Evolutionary conservation across 345 rosid genomes (phyloP).

Genomic region (Lagerstroemia speciosa): DNA sequence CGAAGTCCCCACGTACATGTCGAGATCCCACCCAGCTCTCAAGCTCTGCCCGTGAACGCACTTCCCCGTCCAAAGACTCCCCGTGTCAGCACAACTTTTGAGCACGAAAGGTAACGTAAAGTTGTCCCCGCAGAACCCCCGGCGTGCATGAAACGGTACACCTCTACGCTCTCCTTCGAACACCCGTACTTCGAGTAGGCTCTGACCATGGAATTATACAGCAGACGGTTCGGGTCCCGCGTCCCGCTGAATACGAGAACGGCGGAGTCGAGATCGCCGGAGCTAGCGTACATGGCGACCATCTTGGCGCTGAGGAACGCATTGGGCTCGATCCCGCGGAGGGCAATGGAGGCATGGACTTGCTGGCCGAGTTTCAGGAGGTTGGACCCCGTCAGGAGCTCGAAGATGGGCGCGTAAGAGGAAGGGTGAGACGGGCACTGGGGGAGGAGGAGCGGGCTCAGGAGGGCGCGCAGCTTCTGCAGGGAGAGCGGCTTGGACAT

Average conservation of each 20-base stretch:
- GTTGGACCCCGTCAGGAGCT: constrained; percentile 21
- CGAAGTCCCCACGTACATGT: constrained; percentile 30
- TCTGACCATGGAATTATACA: constrained; percentile 37
- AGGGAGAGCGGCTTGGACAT: constrained; percentile 13
- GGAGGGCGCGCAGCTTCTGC: constrained; percentile 14
- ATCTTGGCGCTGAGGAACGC: constrained; percentile 37
- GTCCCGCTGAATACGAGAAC: constrained; percentile 15
- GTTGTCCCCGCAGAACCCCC: constrained; percentile 30
- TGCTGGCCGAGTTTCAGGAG: constrained; percentile 25
- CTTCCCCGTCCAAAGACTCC: constrained; percentile 17
- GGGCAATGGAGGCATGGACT: constrained; percentile 37
- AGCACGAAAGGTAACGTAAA: constrained; percentile 40
- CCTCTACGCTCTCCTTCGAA: constrained; percentile 17
- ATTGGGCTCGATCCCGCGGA: constrained; percentile 30
- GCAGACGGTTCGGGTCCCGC: constrained; percentile 17
- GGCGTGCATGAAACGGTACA: constrained; percentile 22
- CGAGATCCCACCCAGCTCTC: constrained; percentile 21
- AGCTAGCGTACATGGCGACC: constrained; percentile 35
- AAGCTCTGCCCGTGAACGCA: constrained; percentile 29
- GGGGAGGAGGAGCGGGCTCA: constrained; percentile 13
- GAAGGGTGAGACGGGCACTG: constrained; percentile 13
- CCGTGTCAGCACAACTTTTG: constrained; percentile 27
- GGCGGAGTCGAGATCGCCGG: constrained; percentile 33
- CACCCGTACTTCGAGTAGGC: constrained; percentile 29
- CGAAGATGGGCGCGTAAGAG: constrained; percentile 27